These are phyloP conservation scores for Myxozyma monticola DNA, from an alignment of 805 yeast genomes.

Conservation along the genomic window DNA sequence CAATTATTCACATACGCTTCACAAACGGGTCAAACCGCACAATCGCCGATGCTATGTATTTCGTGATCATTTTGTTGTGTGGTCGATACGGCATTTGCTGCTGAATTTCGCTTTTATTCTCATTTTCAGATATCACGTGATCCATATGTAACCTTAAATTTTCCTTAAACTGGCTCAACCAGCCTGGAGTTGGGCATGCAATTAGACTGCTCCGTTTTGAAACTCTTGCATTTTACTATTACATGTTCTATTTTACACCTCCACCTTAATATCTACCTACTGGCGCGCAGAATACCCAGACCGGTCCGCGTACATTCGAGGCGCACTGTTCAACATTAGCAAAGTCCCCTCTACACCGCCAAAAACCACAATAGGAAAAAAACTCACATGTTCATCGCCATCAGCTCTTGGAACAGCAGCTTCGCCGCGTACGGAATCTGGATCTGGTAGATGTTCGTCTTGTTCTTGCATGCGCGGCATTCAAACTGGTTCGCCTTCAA, in stretches of 20 bases:
- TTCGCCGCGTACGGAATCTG: slow-evolving; percentile 99
- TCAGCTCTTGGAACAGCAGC: slow-evolving; percentile 94
- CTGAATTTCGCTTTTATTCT: too few species aligned
- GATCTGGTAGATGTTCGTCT: slow-evolving; percentile 90
- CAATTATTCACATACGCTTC: slow-evolving; percentile 48
- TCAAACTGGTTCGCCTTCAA: slow-evolving; percentile 96
- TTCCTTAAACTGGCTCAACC: too few species aligned
- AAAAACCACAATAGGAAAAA: too few species aligned
- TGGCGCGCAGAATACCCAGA: slow-evolving; percentile 51
- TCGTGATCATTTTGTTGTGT: slow-evolving; percentile 72
- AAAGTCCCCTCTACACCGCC: too few species aligned
- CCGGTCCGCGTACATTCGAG: slow-evolving; percentile 93
- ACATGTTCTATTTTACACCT: too few species aligned
- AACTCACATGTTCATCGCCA: slow-evolving; percentile 91
- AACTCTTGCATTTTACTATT: too few species aligned
- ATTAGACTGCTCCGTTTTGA: too few species aligned
- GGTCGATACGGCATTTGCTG: too few species aligned
- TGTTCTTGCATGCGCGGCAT: slow-evolving; percentile 97
- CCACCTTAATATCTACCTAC: too few species aligned
- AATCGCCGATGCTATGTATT: slow-evolving; percentile 74
- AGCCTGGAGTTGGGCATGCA: too few species aligned
- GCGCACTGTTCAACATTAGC: slow-evolving; percentile 47
- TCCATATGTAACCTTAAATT: too few species aligned
- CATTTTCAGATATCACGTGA: too few species aligned
- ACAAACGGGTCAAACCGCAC: slow-evolving; percentile 77